A percentile compares a stretch with the other conserved stretches of the same genome.
Evolutionary conservation across 2,329 filamentous ascomycete genomes (phyloP).

Genomic region (Paramyrothecium roridum): DNA sequence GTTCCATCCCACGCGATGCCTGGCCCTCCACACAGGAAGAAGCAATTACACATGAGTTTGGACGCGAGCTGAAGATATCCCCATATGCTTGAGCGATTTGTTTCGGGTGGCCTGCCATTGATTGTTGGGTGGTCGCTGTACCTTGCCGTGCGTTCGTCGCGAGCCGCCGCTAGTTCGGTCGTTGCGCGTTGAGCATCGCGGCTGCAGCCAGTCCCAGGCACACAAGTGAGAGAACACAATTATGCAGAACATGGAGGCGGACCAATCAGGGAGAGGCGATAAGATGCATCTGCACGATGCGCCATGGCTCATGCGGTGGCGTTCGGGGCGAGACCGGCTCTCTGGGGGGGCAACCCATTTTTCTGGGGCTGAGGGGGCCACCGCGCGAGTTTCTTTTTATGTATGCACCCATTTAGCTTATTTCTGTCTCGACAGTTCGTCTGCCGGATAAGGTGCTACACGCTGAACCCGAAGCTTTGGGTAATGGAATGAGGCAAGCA

Average conservation of each 20-base stretch:
- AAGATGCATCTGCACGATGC: constrained; percentile 14
- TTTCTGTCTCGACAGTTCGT: not conserved
- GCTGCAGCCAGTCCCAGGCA: not conserved
- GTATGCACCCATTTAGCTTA: not conserved
- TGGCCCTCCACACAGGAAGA: too few species aligned
- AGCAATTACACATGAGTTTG: too few species aligned
- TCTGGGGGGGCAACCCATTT: not conserved
- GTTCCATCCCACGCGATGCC: not conserved
- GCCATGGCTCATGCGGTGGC: constrained; percentile 4
- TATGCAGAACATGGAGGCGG: constrained; percentile 23
- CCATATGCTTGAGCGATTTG: too few species aligned
- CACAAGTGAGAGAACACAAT: constrained; percentile 21
- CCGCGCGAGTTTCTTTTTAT: not conserved
- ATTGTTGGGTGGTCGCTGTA: not conserved
- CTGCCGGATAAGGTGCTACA: not conserved
- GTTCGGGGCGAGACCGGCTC: constrained; percentile 3
- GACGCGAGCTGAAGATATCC: too few species aligned
- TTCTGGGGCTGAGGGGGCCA: not conserved
- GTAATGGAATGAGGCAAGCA: not conserved
- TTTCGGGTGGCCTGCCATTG: too few species aligned
- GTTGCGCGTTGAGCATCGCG: too few species aligned
- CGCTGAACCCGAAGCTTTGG: not conserved
- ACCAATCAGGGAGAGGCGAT: constrained; percentile 26
- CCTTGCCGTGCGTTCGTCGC: not conserved
- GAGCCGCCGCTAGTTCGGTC: too few species aligned